Base-by-base conservation (phyloP, 2,329 filamentous ascomycete genomes). In the Xylariomycetidae sp. region DNA sequence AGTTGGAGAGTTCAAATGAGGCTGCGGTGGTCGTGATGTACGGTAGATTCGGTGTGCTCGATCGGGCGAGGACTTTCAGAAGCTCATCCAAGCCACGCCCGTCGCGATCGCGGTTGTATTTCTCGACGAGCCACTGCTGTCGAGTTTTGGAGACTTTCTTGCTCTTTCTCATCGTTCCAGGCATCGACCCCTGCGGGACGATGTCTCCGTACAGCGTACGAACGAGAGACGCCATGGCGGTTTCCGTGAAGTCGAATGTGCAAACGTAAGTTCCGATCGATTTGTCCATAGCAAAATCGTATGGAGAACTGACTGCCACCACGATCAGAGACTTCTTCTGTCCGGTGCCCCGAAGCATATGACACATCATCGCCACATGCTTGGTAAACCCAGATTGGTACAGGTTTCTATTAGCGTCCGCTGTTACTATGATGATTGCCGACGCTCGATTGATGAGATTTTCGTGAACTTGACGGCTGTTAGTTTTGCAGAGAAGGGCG, bases 321-420 rank as follows among this genome's bases (percentile, higher is more conserved):
- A 95, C 90, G 16, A 95, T 80, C 23, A 95, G 64, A 1, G 89
- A 85, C 60, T 94, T 95, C 57, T 92, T 85, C 53, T 88, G 84
- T 2, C 84, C 84, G 10, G 74, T 75, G 6, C 81, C 78, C 6
- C 79, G 76, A 37, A 87, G 72, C 76, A 88, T 83, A 15, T 85
- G 86, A 61, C 89, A 95, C 61, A 95, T 90, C 82, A 94, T 92
- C 10, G 89, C 83, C 7, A 95, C 85, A 46, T 96, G 90, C 56
- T 95, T 96, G 2, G 90, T 90, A 55, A 96, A 96, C 0, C 88
- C 88, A 31, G 87, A 79, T 57, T 96, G 90, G 53, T 95, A 96
- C 10, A 94, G 65, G 53, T 96, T 95, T 25, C 89, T 75, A 54
- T 95, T 95, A 1, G 89, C 89, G 61, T 96, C 90, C 8, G 90